Evolutionary conservation across 306 rosid genomes (phyloP), one percentile per base, ranked within the genome.

Genomic region (Arachis hypogaea): DNA sequence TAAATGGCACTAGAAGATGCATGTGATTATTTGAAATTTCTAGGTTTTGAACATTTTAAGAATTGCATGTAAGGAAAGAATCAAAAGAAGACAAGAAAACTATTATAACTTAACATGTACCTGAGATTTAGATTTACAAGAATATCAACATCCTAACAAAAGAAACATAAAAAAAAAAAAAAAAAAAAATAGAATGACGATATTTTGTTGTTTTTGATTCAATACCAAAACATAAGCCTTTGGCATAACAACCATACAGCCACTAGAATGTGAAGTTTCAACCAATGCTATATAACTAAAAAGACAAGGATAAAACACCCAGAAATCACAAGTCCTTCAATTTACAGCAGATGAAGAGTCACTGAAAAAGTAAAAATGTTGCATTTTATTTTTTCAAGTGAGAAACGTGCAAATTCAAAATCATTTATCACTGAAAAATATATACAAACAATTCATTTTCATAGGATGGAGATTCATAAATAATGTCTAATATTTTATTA

Each of bases 321-420:
- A 59, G 40, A 57, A 69, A 71, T 33, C 38, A 47, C 49, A 22
- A 55, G 18, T 28, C 77, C 59, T 5, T 28, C 60, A 29, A 80
- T 96, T 88, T 86, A 92, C 96, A 73, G 94, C 61, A 59, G 98
- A 86, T 22, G 84, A 56, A 55, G 98, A 92, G 70, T 92, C 98
- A 66, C 96, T 92, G 22, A 18, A 18, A 18, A 18, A 18, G 22
- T 18, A 62, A 55, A 75, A 67, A 2, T 59, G 22, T 65, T 70
- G 68, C 46, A 6, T 45, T 59, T 4, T 8, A 7, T 8, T 36
- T 3, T 9, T 47, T 30, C 3, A 16, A 18, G 12, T 11, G 28
- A 43, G 36, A 60, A 52, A 18, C 22, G 12, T 58, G 44, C 5
- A 66, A 66, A 3, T 22, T 49, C 11, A 33, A 18, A 9, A 66